Percentiles rank a stretch among this genome's conserved stretches.
Evolutionary conservation across 2,329 filamentous ascomycete species (phyloP).

Genomic region (Trichoderma semiorbis): DNA sequence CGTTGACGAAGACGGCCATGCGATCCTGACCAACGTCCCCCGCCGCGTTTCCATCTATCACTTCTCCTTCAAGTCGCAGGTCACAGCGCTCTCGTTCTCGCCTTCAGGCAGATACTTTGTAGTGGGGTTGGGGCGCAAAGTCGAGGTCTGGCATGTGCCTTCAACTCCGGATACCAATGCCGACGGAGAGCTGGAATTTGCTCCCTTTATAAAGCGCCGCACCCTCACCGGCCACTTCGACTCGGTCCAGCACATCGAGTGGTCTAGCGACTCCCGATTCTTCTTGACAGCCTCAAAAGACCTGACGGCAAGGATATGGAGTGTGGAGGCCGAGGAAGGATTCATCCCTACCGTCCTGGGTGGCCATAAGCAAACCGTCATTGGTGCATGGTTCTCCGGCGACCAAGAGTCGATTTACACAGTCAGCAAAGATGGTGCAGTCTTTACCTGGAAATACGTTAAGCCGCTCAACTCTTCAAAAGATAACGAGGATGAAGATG

Average conservation of each 20-base stretch:
- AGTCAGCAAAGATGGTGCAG: conserved; percentile 92
- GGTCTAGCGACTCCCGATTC: conserved; percentile 95
- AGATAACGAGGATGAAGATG: conserved; percentile 55
- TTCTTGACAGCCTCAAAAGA: conserved; percentile 91
- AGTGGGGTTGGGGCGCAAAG: conserved; percentile 78
- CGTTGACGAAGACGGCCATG: conserved; percentile 89
- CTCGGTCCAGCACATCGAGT: conserved; percentile 78
- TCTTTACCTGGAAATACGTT: conserved; percentile 90
- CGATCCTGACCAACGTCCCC: conserved; percentile 86
- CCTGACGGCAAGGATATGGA: conserved; percentile 92
- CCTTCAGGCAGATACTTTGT: conserved; percentile 89
- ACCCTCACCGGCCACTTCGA: conserved; percentile 89
- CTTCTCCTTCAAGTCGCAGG: conserved; percentile 85
- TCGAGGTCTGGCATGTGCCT: conserved; percentile 95
- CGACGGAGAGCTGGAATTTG: conserved; percentile 86
- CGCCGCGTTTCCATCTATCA: conserved; percentile 86
- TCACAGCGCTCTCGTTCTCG: conserved; percentile 84
- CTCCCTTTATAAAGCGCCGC: conserved; percentile 86
- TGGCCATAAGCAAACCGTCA: conserved; percentile 84
- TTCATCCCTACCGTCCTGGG: conserved; percentile 87
- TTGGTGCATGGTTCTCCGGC: conserved; percentile 95
- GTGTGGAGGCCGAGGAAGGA: conserved; percentile 77
- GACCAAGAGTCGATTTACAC: conserved; percentile 96
- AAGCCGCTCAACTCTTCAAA: conserved; percentile 53
- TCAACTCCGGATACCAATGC: conserved; percentile 77